These are phyloP conservation scores for Podaxis rugospora DNA, from an alignment of 768 basidiomycete species.

Conservation along the genomic window DNA sequence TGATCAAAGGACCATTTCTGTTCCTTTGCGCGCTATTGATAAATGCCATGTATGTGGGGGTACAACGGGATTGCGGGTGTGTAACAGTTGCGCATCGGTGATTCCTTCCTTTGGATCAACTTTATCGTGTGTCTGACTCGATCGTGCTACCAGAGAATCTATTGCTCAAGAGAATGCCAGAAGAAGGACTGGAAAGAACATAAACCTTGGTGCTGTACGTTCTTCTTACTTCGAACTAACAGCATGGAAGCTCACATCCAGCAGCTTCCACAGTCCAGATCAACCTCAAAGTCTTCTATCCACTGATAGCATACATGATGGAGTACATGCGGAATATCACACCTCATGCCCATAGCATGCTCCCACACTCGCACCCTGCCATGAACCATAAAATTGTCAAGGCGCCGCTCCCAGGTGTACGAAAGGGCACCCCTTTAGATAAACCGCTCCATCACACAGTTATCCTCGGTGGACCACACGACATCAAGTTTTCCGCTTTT, in stretches of 20 bases:
- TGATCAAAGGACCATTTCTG: background rate
- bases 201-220: conserved; percentile 9
- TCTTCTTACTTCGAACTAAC: background rate
- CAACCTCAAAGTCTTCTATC: conserved; percentile 29
- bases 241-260: background rate
- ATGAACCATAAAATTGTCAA: conserved; percentile 24
- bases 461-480: conserved; percentile 24
- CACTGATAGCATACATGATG: conserved; percentile 25
- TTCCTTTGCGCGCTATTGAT: background rate
- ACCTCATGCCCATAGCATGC: conserved; percentile 9
- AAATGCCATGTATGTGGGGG: background rate
- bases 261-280: conserved; percentile 32
- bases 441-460: conserved; percentile 10
- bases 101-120: background rate
- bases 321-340: conserved; percentile 18
- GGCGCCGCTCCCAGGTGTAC: conserved; percentile 15
- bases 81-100: background rate
- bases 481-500: conserved; percentile 7
- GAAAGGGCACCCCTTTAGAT: background rate
- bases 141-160: background rate
- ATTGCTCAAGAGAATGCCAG: conserved; percentile 14
- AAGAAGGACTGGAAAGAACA: conserved; percentile 13
- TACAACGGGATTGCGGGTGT: background rate
- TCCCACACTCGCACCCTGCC: conserved; percentile 15
- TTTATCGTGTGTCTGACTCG: background rate